Evolutionary conservation across 106 monocot genomes (phyloP).

Genomic region (Dendrobium huoshanense): DNA sequence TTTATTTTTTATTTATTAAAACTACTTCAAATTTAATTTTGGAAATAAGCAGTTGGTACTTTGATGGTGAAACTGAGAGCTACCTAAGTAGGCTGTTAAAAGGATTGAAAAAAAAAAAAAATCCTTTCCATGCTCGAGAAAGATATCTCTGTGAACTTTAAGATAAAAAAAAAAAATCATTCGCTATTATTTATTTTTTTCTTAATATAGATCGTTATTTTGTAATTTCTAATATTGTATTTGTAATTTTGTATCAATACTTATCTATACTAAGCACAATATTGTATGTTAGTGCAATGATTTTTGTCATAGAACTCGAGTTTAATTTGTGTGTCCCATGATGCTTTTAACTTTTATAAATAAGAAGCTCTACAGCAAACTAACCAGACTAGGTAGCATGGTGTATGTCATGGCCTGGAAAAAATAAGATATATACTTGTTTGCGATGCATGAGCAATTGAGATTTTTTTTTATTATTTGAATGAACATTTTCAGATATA

Average conservation of each 20-base stretch:
- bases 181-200: background rate
- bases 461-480: background rate
- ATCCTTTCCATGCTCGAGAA: background rate
- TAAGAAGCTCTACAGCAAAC: too few relatives aligned
- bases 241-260: background rate
- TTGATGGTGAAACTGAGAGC: background rate
- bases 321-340: background rate
- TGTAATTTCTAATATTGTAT: background rate
- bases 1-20: background rate
- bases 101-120: too few relatives aligned
- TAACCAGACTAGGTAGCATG: background rate
- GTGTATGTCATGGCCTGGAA: background rate
- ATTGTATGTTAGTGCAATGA: background rate
- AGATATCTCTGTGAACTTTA: background rate
- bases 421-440: background rate
- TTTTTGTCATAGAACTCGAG: background rate
- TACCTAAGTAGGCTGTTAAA: too few relatives aligned
- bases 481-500: background rate
- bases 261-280: background rate
- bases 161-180: background rate
- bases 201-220: background rate
- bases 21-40: background rate
- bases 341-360: background rate
- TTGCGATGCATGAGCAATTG: background rate
- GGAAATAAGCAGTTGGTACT: background rate